Evolutionary conservation across 768 basidiomycete species (phyloP), one percentile per base, ranked within the genome.

Genomic region (Cystofilobasidium ferigula): DNA sequence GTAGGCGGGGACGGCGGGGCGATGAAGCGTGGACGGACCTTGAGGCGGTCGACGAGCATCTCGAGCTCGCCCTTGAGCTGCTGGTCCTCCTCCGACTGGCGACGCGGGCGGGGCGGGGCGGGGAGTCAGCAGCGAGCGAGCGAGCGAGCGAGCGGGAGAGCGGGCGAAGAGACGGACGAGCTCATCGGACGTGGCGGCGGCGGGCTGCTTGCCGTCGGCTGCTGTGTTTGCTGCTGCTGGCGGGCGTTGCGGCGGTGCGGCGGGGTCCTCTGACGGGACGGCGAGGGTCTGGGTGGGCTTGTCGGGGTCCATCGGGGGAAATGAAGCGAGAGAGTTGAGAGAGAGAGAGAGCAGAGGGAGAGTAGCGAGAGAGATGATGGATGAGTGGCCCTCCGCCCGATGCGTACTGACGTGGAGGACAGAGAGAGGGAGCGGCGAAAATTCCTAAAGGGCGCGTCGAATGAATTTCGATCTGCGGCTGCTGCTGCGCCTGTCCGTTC

Each of bases 51-150:
- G 34, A 94, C 85, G 30, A 98, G 82, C 92, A 99, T 91, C 75
- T 98, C 95, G 26, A 99, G 81, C 77, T 99, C 93, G 65, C 84
- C 86, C 78, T 88, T 89, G 67, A 99, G 83, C 73, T 92, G 88
- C 36, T 85, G 80, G 77, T 99, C 95, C 78, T 98, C 95, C 74
- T 99, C 95, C 32, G 88, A 91, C 92, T 93, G 64, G 3, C 10
- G 10, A 64, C n/a, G 57, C 12, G 61, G n/a, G 40, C 3, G 42
- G 40, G 2, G 28, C 13, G n/a, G 9, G 28, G 24, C 32, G 38
- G 58, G 28, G 32, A 22, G 56, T 32, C 26, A 6, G 28, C 30
- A 36, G 57, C 16, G 20, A 56, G 40, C 32, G 14, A 10, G 65
- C 40, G 13, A 63, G 30, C 18, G 35, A 24, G 36, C 32, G 24